These are phyloP conservation scores for Croton laevigatus DNA, from an alignment of 441 rosid species.

Conservation along the genomic window DNA sequence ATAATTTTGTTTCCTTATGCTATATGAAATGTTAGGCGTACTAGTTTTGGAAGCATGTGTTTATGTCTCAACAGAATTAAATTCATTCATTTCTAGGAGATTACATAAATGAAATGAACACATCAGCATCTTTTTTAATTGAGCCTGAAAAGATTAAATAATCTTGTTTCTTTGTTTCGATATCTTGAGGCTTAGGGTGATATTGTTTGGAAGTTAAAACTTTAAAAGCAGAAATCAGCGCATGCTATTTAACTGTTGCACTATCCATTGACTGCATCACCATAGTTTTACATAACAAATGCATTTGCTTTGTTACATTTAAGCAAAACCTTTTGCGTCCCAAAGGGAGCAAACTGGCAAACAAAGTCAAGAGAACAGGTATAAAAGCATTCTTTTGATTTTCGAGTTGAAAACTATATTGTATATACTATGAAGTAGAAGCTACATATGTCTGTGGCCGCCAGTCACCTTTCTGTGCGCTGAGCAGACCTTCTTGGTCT, in stretches of 20 bases:
- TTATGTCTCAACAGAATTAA: not conserved
- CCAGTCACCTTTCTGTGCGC: constrained; percentile 87
- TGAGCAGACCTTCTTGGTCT: constrained; percentile 72
- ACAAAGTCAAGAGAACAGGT: not conserved
- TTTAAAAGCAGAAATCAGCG: not conserved
- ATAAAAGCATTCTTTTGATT: not conserved
- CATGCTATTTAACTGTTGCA: not conserved
- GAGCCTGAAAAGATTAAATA: too few relatives aligned
- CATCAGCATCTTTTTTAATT: too few relatives aligned
- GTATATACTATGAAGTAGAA: constrained; percentile 28
- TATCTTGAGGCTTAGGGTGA: too few relatives aligned
- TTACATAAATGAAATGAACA: not conserved
- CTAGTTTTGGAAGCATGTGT: not conserved
- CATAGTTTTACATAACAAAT: constrained; percentile 1
- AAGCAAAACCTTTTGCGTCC: constrained; percentile 7
- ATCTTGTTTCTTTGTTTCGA: too few relatives aligned
- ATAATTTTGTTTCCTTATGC: not conserved
- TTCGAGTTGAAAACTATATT: not conserved
- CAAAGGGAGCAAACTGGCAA: not conserved
- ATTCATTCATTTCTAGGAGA: not conserved
- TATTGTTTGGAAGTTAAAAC: too few relatives aligned
- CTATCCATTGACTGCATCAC: constrained; percentile 6
- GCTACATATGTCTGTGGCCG: constrained; percentile 52
- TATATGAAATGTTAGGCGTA: not conserved
- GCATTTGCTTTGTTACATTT: constrained; percentile 3